Evolutionary conservation across 352 stramenopile genomes (phyloP), one percentile per base, ranked within the genome.

Genomic region (Phytopythium montanum): DNA sequence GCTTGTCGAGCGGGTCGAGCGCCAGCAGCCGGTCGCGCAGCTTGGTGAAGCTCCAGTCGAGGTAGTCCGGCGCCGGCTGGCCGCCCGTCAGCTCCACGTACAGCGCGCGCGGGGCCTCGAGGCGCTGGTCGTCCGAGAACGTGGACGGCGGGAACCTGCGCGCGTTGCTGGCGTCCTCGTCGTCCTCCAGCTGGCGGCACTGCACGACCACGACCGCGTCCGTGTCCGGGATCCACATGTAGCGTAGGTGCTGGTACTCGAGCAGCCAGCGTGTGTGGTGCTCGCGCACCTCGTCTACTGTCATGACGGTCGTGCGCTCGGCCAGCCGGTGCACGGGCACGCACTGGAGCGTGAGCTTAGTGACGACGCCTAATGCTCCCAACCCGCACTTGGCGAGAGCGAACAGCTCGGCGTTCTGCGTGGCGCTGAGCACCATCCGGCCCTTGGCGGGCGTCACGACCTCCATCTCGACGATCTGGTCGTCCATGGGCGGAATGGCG

Each of bases 181-280:
- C 66, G 29, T 82, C 69, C 46, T 74, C 70, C 55, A 83, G 77
- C 28, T 66, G 74, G 56, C 88, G 78, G 38, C 84, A 95, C 42
- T 97, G 95, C 21, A 99, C 96, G 38, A 98, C 93, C 0, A 98
- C 90, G 41, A 98, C 85, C 0, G 81, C 73, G 62, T 99, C 96
- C 7, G 93, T 98, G 78, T 99, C 98, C 13, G 97, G 97, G 62
- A 99, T 98, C 97, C 97, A 99, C 97, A 99, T 99, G 81, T 99
- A 99, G 36, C 97, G 78, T 41, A 97, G 51, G 67, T 97, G 91
- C 61, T 94, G 79, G 64, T 87, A 92, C 58, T 91, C 65, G 21
- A 77, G 53, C 1, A 97, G 73, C 66, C 85, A 92, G 31, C 74
- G 62, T 36, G 67, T 70, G 69, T 97, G 90, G 58, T 93, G 75